Conservation (phyloP, 805 yeast genomes). For the Candida oleophila region DNA sequence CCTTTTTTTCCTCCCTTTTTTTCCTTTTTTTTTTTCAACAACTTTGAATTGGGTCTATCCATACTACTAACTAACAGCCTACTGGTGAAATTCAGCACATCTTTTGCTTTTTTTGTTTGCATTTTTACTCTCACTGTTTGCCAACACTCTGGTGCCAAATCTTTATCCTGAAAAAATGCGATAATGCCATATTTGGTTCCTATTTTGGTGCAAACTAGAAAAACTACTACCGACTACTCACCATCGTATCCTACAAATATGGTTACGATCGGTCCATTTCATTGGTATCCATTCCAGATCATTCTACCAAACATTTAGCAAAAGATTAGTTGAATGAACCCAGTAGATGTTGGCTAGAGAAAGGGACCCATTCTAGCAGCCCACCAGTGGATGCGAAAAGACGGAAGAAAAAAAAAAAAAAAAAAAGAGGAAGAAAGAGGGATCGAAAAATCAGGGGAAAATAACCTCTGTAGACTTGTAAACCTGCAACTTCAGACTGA, state of each 20-base stretch:
- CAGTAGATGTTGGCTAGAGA: too few species aligned
- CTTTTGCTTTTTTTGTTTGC: conserved; percentile 4
- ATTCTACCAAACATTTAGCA: neutral
- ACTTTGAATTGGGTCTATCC: too few species aligned
- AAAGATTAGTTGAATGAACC: too few species aligned
- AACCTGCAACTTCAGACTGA: too few species aligned
- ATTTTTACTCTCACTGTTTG: conserved; percentile 49
- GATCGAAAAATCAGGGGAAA: too few species aligned
- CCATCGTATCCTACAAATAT: conserved; percentile 46
- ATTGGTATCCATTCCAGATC: conserved; percentile 44
- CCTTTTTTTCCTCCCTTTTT: conserved; percentile 4
- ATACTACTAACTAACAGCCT: neutral
- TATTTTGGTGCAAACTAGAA: conserved; percentile 88
- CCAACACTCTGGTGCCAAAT: conserved; percentile 91
- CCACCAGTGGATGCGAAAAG: too few species aligned
- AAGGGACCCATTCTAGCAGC: too few species aligned
- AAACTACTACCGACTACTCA: conserved; percentile 66
- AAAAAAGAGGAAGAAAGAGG: too few species aligned
- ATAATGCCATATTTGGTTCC: conserved; percentile 65
- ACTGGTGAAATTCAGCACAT: conserved; percentile 2
- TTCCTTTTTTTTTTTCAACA: conserved; percentile 1
- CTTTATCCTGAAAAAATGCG: conserved; percentile 11
- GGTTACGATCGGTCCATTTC: conserved; percentile 70
- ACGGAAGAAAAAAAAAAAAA: too few species aligned
- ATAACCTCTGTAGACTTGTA: too few species aligned